Conservation (phyloP, 2,329 filamentous ascomycete species). For the Cyphellophora attinorum region DNA sequence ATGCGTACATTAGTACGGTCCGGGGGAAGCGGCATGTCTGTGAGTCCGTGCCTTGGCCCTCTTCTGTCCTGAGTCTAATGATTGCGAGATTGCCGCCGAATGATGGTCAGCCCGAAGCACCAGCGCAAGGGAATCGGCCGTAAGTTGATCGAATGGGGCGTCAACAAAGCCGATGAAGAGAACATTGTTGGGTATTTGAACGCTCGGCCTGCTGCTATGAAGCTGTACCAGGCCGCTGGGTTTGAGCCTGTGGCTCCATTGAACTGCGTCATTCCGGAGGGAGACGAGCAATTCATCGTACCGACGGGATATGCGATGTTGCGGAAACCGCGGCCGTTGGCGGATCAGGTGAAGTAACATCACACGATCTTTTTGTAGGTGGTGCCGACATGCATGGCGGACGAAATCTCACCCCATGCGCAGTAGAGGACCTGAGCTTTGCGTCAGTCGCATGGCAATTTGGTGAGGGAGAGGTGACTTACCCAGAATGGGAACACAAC, state of each 20-base stretch:
- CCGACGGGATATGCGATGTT: slow-evolving; percentile 10
- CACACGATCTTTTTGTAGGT: neutral
- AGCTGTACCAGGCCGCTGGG: slow-evolving; percentile 11
- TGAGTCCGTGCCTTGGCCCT: slow-evolving; percentile 5
- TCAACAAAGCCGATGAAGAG: slow-evolving; percentile 11
- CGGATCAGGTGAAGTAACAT: neutral
- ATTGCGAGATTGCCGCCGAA: slow-evolving; percentile 10
- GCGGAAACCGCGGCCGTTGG: slow-evolving; percentile 5
- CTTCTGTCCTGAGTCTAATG: neutral
- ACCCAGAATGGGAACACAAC: slow-evolving; percentile 50
- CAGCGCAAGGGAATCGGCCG: slow-evolving; percentile 13
- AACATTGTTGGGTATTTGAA: slow-evolving; percentile 14
- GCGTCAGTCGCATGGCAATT: no score
- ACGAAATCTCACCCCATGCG: slow-evolving; percentile 10
- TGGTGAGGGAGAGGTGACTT: no score
- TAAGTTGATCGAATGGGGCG: slow-evolving; percentile 13
- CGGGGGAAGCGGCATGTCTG: slow-evolving; percentile 14
- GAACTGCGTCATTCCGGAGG: slow-evolving; percentile 6
- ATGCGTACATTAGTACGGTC: slow-evolving; percentile 9
- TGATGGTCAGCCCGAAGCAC: slow-evolving; percentile 13
- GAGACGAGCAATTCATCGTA: slow-evolving; percentile 7
- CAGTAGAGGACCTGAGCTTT: slow-evolving; percentile 11
- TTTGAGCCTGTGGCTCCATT: slow-evolving; percentile 7
- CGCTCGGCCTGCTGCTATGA: slow-evolving; percentile 11
- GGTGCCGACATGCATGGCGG: slow-evolving; percentile 2